Evolutionary conservation across 1,139 yeast genomes (phyloP).

Genomic region (Pichia sp.): DNA sequence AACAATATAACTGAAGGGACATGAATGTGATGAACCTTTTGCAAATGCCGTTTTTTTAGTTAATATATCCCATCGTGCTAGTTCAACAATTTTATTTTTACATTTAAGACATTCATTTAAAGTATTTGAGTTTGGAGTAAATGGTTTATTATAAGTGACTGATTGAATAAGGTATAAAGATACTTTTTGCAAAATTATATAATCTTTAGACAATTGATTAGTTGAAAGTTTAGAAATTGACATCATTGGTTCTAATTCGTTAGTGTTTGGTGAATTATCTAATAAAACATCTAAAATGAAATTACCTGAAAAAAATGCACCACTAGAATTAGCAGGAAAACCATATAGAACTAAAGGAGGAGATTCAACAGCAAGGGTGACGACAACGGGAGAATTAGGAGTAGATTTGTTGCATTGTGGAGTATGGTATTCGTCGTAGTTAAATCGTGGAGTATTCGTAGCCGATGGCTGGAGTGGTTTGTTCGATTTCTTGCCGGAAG

Average conservation of each 20-base stretch:
- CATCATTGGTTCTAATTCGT: conserved; percentile 17
- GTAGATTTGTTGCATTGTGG: conserved; percentile 21
- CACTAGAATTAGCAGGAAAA: conserved; percentile 67
- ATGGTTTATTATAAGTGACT: conserved; percentile 59
- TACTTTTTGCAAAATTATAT: conserved; percentile 46
- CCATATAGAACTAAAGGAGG: conserved; percentile 91
- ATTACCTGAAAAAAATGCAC: conserved; percentile 79
- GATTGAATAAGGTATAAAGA: conserved; percentile 65
- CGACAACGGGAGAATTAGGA: conserved; percentile 35
- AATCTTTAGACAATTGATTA: conserved; percentile 24
- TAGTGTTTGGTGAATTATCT: neutral
- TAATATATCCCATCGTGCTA: conserved; percentile 88
- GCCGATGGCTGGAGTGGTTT: neutral
- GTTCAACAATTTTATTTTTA: conserved; percentile 44
- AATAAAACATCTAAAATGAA: conserved; percentile 33
- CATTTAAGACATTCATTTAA: conserved; percentile 56
- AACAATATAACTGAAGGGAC: conserved; percentile 87
- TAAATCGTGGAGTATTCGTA: neutral
- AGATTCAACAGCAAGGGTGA: conserved; percentile 68
- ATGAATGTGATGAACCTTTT: conserved; percentile 64
- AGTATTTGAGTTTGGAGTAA: conserved; percentile 47
- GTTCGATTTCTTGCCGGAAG: neutral
- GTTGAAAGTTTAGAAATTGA: conserved; percentile 19
- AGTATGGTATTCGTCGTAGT: conserved; percentile 24
- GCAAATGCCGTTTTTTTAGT: conserved; percentile 48